Evolutionary conservation across 1,139 yeast genomes (phyloP), one percentile per base, ranked within the genome.

Genomic region (Diutina scorzettiae): DNA sequence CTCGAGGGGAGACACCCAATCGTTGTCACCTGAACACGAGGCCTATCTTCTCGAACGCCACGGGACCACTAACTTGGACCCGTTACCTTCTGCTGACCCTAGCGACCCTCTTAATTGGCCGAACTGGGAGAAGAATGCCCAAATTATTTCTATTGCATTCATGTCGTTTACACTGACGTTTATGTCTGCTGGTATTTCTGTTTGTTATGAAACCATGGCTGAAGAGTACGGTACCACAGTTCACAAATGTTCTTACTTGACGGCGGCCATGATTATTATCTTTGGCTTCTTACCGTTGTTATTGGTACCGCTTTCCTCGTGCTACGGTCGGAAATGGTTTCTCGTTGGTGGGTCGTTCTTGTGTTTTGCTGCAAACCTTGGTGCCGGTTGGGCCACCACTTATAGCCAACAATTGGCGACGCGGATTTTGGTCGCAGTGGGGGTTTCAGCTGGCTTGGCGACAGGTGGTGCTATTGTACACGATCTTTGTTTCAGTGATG

Each of bases 391-490:
- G 11, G 28, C 29, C 5, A 34, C 18, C 12, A 34, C 39, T 4
- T 34, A 34, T 23, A 28, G 39, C 17, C 39, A 34, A n/a, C 39
- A 34, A 23, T 21, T 34, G 39, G 39, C 39, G n/a, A 34, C 39
- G 5, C 20, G 39, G 12, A 28, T 34, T 28, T 23, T 34, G 9
- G 39, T 21, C 11, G 39, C 28, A 4, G n/a, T 21, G n/a, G n/a
- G n/a, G 11, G 16, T 34, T 16, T 14, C 20, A 7, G 23, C 25
- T 11, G 27, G 28, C 12, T 19, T 23, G 17, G 39, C 39, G 8
- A 12, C 28, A 4, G 39, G 39, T 2, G 39, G 39, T 11, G 39
- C 27, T 7, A 16, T 34, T 9, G 39, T 34, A 4, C 39, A 16
- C 8, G 39, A 34, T 14, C 25, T 34, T 16, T 34, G 28, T n/a